phyloP scores from a whole-genome alignment of 139 green algal genomes.

The Ostreobium quekettii region DNA sequence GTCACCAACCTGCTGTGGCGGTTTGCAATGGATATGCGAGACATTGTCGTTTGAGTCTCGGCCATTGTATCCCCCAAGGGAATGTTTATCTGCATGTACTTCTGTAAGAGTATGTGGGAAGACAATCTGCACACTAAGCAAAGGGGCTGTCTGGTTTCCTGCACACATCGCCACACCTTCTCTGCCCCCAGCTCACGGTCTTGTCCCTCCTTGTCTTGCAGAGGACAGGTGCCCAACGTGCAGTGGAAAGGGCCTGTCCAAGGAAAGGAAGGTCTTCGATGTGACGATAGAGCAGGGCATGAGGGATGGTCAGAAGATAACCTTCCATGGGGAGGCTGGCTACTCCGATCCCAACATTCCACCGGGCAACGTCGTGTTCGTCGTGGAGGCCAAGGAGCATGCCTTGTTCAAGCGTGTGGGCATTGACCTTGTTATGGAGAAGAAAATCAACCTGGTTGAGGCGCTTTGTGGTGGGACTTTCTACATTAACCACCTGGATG shows the following conservation, averaged over 20 bases:
- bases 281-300: slow-evolving; percentile 92
- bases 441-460: slow-evolving; percentile 79
- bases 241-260: slow-evolving; percentile 63
- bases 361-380: slow-evolving; percentile 92
- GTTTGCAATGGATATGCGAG: too few relatives aligned
- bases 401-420: slow-evolving; percentile 79
- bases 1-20: too few relatives aligned
- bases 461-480: slow-evolving; percentile 81
- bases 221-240: slow-evolving; percentile 72
- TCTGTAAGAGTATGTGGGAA: too few relatives aligned
- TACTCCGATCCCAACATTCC: slow-evolving; percentile 71
- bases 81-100: too few relatives aligned
- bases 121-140: too few relatives aligned
- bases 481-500: slow-evolving; percentile 79
- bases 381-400: slow-evolving; percentile 90
- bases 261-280: slow-evolving; percentile 94
- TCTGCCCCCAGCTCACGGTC: too few relatives aligned
- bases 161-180: too few relatives aligned
- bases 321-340: slow-evolving; percentile 87
- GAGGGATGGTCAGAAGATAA: slow-evolving; percentile 77
- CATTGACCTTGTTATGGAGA: slow-evolving; percentile 83
- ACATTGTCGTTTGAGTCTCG: too few relatives aligned
- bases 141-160: too few relatives aligned
- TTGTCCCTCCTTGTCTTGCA: too few relatives aligned
- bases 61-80: too few relatives aligned